A percentile compares a stretch with the other conserved stretches of the same genome.
Evolutionary conservation across 2,329 filamentous ascomycete species (phyloP).

Genomic region (Colletotrichum agaves): DNA sequence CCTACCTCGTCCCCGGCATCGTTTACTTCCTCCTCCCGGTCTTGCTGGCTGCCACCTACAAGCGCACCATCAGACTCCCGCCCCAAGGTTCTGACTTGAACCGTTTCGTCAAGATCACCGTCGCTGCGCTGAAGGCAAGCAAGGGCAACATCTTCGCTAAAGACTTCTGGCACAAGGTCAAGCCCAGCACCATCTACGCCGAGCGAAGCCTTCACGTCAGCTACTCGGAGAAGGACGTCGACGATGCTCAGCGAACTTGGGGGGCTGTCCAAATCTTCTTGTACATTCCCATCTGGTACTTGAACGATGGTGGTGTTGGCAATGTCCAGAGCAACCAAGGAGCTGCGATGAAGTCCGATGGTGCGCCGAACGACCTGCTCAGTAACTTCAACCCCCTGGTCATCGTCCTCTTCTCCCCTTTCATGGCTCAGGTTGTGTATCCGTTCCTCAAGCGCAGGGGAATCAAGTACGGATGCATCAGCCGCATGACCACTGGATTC

Average conservation of each 20-base stretch:
- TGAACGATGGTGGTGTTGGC: conserved; percentile 55
- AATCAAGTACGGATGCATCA: conserved; percentile 68
- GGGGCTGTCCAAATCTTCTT: conserved; percentile 54
- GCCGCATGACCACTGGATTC: conserved; percentile 68
- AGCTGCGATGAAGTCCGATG: conserved; percentile 57
- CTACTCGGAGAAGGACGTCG: conserved; percentile 74
- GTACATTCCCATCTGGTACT: conserved; percentile 52
- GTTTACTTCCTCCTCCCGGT: conserved; percentile 69
- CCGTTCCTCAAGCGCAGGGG: conserved; percentile 61
- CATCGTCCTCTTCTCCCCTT: conserved; percentile 67
- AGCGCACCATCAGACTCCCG: conserved; percentile 64
- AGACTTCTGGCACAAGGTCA: conserved; percentile 68
- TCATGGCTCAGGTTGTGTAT: conserved; percentile 66
- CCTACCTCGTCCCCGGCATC: conserved; percentile 56
- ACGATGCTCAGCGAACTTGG: conserved; percentile 67
- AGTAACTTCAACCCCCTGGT: conserved; percentile 68
- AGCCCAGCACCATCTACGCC: conserved; percentile 61
- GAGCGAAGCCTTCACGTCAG: conserved; percentile 59
- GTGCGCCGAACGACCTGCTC: conserved; percentile 70
- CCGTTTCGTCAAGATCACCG: conserved; percentile 67
- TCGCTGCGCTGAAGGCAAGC: conserved; percentile 62
- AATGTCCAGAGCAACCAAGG: conserved; percentile 49
- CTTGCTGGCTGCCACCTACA: conserved; percentile 66
- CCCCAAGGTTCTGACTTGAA: conserved; percentile 74
- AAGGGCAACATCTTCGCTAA: conserved; percentile 63